Conservation (phyloP, 2,329 filamentous ascomycete genomes). For the Arthrobotrys sphaeroides region DNA sequence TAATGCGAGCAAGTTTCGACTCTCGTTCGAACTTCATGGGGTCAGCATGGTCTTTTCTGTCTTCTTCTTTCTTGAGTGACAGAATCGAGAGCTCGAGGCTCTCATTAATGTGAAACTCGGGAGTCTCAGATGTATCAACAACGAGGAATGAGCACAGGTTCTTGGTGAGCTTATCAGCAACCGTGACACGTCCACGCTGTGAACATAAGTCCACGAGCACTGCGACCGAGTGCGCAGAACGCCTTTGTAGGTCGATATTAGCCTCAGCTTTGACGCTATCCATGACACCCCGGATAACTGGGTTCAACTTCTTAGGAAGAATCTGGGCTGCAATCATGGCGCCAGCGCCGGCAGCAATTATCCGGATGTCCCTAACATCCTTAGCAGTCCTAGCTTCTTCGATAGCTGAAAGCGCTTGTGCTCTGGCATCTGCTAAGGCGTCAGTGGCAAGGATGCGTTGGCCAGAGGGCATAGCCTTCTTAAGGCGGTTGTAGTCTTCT, state of each 20-base stretch:
- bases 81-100: slow-evolving; percentile 81
- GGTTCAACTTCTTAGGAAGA: slow-evolving; percentile 90
- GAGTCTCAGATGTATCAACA: slow-evolving; percentile 95
- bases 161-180: slow-evolving; percentile 93
- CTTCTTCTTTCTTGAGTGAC: slow-evolving; percentile 96
- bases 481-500: slow-evolving; percentile 86
- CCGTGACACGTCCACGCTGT: slow-evolving; percentile 77
- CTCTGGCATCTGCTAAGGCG: slow-evolving; percentile 79
- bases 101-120: slow-evolving; percentile 88
- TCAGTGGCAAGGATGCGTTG: slow-evolving; percentile 85
- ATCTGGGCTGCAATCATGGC: slow-evolving; percentile 87
- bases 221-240: slow-evolving; percentile 85
- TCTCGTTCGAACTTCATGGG: slow-evolving; percentile 89
- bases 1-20: slow-evolving; percentile 86
- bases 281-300: slow-evolving; percentile 96
- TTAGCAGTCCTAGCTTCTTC: slow-evolving; percentile 82
- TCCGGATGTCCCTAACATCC: slow-evolving; percentile 81
- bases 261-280: slow-evolving; percentile 97
- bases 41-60: slow-evolving; percentile 90
- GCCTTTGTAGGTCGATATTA: slow-evolving; percentile 84
- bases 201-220: slow-evolving; percentile 87
- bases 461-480: slow-evolving; percentile 86
- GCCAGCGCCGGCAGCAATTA: slow-evolving; percentile 85
- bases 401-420: slow-evolving; percentile 75
- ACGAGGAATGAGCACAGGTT: slow-evolving; percentile 98